Conservation (phyloP, 2,329 filamentous ascomycete species). For the Penicillium digitatum region DNA sequence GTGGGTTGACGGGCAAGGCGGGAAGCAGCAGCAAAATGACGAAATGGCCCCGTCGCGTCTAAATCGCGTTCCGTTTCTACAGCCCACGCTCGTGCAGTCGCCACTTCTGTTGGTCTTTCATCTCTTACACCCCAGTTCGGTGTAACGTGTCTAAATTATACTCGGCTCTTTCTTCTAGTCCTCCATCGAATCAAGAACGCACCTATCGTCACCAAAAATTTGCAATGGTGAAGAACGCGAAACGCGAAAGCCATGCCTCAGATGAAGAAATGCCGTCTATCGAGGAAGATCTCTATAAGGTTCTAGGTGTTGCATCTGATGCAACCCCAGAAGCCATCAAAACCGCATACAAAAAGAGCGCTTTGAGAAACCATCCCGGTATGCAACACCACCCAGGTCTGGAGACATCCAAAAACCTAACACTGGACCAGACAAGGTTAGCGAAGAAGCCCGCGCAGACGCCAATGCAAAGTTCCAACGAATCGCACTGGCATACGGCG, state of each 20-base stretch:
- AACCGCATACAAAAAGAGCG: conserved; percentile 83
- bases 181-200: too few relatives aligned
- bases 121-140: neutral
- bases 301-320: conserved; percentile 66
- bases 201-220: neutral
- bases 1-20: conserved; percentile 11
- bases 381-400: conserved; percentile 24
- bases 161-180: neutral
- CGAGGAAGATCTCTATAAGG: conserved; percentile 63
- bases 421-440: conserved; percentile 65
- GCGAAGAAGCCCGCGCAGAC: conserved; percentile 61
- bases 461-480: conserved; percentile 82
- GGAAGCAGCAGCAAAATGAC: conserved; percentile 27
- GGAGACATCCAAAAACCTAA: conserved; percentile 16
- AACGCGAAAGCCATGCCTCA: conserved; percentile 49
- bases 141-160: neutral
- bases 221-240: conserved; percentile 18
- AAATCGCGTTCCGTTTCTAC: conserved; percentile 19
- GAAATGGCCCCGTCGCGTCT: conserved; percentile 26
- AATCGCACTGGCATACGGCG: conserved; percentile 88
- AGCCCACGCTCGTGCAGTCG: neutral
- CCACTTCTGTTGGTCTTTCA: neutral
- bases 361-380: conserved; percentile 83
- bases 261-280: conserved; percentile 20
- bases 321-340: conserved; percentile 80